Evolutionary conservation across 2,329 filamentous ascomycete species (phyloP).

Genomic region (Fusarium chaquense): DNA sequence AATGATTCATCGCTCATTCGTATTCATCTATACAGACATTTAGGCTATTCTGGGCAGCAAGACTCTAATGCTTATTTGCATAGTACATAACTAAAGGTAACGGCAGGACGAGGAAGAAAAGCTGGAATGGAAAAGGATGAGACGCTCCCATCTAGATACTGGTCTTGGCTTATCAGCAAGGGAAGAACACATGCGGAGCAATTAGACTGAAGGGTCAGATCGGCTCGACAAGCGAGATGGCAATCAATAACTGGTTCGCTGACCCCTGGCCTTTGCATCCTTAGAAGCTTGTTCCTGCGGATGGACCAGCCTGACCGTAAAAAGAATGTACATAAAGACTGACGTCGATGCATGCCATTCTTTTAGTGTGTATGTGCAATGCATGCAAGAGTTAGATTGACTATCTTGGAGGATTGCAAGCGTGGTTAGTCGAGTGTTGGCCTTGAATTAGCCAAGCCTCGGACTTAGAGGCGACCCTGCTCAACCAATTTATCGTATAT

Average conservation of each 20-base stretch:
- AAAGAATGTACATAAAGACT: constrained; percentile 14
- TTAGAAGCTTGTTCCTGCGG: constrained; percentile 27
- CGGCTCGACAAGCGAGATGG: constrained; percentile 40
- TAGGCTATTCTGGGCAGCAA: not conserved
- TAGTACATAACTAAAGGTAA: not conserved
- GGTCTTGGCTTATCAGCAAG: constrained; percentile 15
- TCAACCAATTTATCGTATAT: not conserved
- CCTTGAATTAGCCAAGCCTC: constrained; percentile 9
- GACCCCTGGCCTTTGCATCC: constrained; percentile 24
- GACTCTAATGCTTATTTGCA: not conserved
- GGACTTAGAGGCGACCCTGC: not conserved
- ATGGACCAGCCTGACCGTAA: not conserved
- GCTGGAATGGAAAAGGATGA: not conserved
- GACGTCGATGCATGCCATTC: constrained; percentile 16
- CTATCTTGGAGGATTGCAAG: not conserved
- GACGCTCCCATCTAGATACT: not conserved
- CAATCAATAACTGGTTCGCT: constrained; percentile 10
- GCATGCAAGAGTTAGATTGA: not conserved
- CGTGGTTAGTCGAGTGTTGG: constrained; percentile 4
- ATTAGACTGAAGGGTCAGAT: constrained; percentile 28
- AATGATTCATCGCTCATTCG: not conserved
- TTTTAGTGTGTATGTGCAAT: not conserved
- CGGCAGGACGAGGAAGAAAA: not conserved
- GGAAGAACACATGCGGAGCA: constrained; percentile 16
- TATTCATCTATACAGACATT: not conserved